A percentile compares a stretch with the other conserved stretches of the same genome.
phyloP scores from a whole-genome alignment of 306 rosid species.

The Prunus persica region Prunus_persica_NCBIv2 NC_034010.1:22160001-22160500 shows the following conservation, averaged over 20 bases:
- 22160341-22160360: neutral
- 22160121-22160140: neutral
- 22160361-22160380: neutral
- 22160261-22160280: conserved; percentile 58
- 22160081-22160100: no score
- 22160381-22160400: neutral
- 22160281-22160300: conserved; percentile 9
- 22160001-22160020: no score
- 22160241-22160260: conserved; percentile 99
- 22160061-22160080: no score
- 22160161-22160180: neutral
- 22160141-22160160: neutral
- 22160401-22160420: neutral
- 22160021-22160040: no score
- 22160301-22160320: neutral
- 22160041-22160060: no score
- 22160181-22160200: neutral
- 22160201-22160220: conserved; percentile 91
- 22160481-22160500: neutral
- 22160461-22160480: neutral
- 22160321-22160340: neutral
- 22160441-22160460: neutral
- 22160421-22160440: neutral
- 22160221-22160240: conserved; percentile 93
- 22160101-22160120: neutral